phyloP scores from a whole-genome alignment of 2,329 filamentous ascomycete species.

The Alternaria triticimaculans region DNA sequence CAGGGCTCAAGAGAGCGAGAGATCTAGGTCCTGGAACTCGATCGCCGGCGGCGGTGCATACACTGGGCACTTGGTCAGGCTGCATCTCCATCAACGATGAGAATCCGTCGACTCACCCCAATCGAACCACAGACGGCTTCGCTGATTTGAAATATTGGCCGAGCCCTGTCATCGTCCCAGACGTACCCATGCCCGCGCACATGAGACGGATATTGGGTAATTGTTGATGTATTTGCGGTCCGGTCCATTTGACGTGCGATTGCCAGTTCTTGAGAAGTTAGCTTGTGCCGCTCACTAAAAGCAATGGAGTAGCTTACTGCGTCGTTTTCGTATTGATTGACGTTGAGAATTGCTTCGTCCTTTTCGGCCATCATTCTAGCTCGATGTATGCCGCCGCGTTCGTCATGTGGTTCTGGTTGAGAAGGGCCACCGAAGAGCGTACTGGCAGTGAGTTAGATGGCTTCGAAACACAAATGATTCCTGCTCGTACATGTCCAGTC shows the following conservation, averaged over 20 bases:
- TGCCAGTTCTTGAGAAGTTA: constrained; percentile 55
- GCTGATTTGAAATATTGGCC: constrained; percentile 31
- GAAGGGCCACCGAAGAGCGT: constrained; percentile 62
- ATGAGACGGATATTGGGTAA: constrained; percentile 64
- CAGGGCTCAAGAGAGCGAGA: constrained; percentile 58
- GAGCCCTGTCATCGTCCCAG: constrained; percentile 46
- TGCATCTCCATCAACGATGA: not conserved
- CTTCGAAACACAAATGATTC: not conserved
- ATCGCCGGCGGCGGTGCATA: constrained; percentile 65
- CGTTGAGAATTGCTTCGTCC: constrained; percentile 57
- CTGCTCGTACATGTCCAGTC: constrained; percentile 23
- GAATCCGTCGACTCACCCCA: constrained; percentile 13
- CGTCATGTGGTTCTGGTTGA: constrained; percentile 26
- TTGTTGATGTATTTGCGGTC: constrained; percentile 64
- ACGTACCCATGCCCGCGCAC: constrained; percentile 65
- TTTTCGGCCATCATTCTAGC: constrained; percentile 32
- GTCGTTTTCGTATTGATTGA: constrained; percentile 65
- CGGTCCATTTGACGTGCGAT: constrained; percentile 65
- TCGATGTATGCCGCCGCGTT: constrained; percentile 26
- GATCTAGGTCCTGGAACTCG: constrained; percentile 64
- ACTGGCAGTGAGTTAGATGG: not conserved
- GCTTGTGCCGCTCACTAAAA: not conserved
- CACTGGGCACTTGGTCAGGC: constrained; percentile 45
- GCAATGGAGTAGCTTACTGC: constrained; percentile 11
- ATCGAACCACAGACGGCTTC: constrained; percentile 24